phyloP scores from a whole-genome alignment of 768 basidiomycete species.

The Rhizopogon vulgaris region DNA sequence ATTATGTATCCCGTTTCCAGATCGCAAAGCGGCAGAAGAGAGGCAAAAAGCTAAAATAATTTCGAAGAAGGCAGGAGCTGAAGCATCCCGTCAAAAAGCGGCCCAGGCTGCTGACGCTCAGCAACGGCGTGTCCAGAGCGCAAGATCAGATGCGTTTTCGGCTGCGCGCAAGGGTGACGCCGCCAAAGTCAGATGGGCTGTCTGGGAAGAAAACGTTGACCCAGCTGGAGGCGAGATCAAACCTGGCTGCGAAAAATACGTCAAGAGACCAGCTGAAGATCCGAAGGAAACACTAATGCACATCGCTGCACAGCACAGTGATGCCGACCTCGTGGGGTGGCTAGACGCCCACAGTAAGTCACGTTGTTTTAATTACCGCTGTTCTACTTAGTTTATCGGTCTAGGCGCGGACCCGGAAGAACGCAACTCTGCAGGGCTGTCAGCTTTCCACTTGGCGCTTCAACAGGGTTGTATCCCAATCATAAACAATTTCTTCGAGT shows the following conservation, averaged over 20 bases:
- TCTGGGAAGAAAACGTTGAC: constrained; percentile 69
- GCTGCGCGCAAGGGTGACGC: constrained; percentile 54
- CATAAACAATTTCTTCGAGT: constrained; percentile 55
- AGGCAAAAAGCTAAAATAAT: constrained; percentile 50
- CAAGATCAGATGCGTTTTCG: constrained; percentile 57
- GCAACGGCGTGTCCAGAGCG: constrained; percentile 44
- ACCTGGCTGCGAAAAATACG: constrained; percentile 46
- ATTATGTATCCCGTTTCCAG: constrained; percentile 24
- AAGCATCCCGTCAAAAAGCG: constrained; percentile 39
- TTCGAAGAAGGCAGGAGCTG: constrained; percentile 51
- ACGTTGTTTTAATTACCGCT: constrained; percentile 17
- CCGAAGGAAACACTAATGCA: constrained; percentile 65
- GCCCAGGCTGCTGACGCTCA: constrained; percentile 42
- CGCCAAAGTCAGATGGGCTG: constrained; percentile 51
- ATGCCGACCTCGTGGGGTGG: constrained; percentile 59
- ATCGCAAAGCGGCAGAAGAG: constrained; percentile 49
- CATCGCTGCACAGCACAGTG: constrained; percentile 52
- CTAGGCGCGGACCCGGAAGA: constrained; percentile 73
- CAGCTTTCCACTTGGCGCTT: constrained; percentile 64
- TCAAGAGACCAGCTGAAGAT: constrained; percentile 41
- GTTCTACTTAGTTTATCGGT: constrained; percentile 12
- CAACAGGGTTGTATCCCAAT: constrained; percentile 45
- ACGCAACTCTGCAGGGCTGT: constrained; percentile 48
- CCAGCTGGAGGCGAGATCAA: constrained; percentile 67
- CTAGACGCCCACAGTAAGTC: constrained; percentile 64